Evolutionary conservation across 2,329 filamentous ascomycete species (phyloP).

Genomic region (Fusarium xyrophilum): DNA sequence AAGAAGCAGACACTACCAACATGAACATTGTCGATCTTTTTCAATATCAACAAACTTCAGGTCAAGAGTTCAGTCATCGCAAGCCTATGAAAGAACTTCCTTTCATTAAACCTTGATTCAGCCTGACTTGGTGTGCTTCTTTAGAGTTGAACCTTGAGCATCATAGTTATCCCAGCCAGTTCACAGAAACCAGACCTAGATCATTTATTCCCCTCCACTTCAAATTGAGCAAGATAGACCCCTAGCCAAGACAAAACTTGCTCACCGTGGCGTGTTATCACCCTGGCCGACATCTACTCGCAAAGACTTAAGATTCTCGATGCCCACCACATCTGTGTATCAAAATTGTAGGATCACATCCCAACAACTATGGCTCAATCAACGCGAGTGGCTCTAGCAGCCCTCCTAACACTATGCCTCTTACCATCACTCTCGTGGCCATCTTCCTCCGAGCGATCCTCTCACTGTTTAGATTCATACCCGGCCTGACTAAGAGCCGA

Average conservation of each 20-base stretch:
- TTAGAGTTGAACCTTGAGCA: background rate
- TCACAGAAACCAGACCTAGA: background rate
- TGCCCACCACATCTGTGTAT: background rate
- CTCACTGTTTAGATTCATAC: slow-evolving; percentile 48
- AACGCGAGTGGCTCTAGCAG: background rate
- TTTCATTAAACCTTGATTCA: background rate
- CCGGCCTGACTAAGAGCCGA: slow-evolving; percentile 37
- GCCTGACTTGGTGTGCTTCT: background rate
- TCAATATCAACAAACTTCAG: background rate
- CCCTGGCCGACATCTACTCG: background rate
- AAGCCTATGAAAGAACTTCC: fast-evolving
- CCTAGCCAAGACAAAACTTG: background rate
- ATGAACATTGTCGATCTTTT: background rate
- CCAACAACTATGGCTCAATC: background rate
- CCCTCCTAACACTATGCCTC: background rate
- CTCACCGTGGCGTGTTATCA: background rate
- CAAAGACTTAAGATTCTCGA: background rate
- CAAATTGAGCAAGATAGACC: background rate
- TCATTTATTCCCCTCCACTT: background rate
- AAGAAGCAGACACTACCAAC: background rate
- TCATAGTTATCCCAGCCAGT: background rate
- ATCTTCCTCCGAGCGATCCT: slow-evolving; percentile 44
- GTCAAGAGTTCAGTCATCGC: background rate
- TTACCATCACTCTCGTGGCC: slow-evolving; percentile 41
- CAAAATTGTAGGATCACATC: background rate